phyloP scores from a whole-genome alignment of 2,329 filamentous ascomycete genomes.

The Exophiala viscosa region DNA sequence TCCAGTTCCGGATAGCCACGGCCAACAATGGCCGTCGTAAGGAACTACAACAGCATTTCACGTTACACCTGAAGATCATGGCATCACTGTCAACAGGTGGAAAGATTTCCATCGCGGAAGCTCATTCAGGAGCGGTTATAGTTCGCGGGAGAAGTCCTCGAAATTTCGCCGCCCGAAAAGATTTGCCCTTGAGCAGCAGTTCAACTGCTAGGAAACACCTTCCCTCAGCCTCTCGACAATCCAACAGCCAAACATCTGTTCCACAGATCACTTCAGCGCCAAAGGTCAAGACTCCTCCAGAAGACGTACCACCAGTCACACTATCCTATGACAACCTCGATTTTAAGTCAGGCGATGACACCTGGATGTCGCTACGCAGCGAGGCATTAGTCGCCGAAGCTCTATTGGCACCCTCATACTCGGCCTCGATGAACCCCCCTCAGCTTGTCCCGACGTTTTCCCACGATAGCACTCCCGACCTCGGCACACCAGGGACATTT shows the following conservation, averaged over 20 bases:
- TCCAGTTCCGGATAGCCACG: conserved; percentile 92
- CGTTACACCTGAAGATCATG: conserved; percentile 79
- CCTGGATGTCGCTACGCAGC: conserved; percentile 16
- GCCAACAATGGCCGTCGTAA: conserved; percentile 94
- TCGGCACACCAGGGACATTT: conserved; percentile 19
- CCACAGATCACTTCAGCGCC: conserved; percentile 28
- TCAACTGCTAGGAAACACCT: conserved; percentile 71
- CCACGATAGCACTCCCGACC: conserved; percentile 23
- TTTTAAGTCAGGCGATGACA: conserved; percentile 12
- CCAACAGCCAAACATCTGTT: conserved; percentile 22
- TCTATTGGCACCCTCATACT: conserved; percentile 21
- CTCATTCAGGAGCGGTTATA: conserved; percentile 84
- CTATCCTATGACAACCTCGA: conserved; percentile 16
- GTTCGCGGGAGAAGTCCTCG: conserved; percentile 88
- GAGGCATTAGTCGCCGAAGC: conserved; percentile 7
- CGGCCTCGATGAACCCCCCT: conserved; percentile 24
- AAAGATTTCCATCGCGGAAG: conserved; percentile 77
- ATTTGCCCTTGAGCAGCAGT: conserved; percentile 79
- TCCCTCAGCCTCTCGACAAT: conserved; percentile 32
- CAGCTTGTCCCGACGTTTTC: conserved; percentile 19
- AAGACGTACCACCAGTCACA: conserved; percentile 19
- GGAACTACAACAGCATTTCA: conserved; percentile 94
- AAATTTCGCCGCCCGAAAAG: conserved; percentile 92
- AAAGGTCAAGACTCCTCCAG: conserved; percentile 22
- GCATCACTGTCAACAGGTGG: conserved; percentile 79